Evolutionary conservation across 768 basidiomycete species (phyloP).

Genomic region (Leccinum subtestaceum): DNA sequence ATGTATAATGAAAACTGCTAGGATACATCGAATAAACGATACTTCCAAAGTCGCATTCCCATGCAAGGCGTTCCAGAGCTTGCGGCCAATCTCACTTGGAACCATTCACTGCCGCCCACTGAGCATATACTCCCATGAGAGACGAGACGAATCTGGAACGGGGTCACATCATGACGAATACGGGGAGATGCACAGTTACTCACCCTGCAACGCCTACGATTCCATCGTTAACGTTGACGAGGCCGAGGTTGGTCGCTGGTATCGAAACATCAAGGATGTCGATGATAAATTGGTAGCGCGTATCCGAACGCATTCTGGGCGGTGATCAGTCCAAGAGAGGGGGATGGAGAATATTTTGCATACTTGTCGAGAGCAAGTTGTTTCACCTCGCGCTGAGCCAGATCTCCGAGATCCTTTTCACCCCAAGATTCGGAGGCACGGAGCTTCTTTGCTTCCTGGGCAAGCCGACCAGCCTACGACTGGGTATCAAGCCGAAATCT

Average conservation of each 20-base stretch:
- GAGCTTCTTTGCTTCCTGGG: constrained; percentile 56
- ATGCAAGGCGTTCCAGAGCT: background rate
- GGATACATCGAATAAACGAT: constrained; percentile 8
- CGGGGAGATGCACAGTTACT: constrained; percentile 25
- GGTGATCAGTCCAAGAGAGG: constrained; percentile 5
- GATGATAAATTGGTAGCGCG: constrained; percentile 76
- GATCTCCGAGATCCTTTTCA: constrained; percentile 67
- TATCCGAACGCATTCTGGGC: constrained; percentile 57
- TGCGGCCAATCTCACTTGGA: constrained; percentile 33
- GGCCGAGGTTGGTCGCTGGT: constrained; percentile 78
- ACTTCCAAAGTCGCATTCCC: background rate
- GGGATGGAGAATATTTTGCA: constrained; percentile 21
- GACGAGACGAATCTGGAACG: constrained; percentile 62
- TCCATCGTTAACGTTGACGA: constrained; percentile 81
- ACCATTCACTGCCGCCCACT: constrained; percentile 56
- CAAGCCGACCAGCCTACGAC: constrained; percentile 55
- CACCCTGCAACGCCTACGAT: constrained; percentile 83
- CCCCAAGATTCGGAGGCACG: constrained; percentile 42
- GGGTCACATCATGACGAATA: constrained; percentile 1
- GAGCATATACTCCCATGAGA: constrained; percentile 61
- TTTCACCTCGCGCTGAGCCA: constrained; percentile 63
- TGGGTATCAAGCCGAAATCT: background rate
- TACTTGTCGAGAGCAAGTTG: constrained; percentile 56
- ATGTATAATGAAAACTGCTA: constrained; percentile 1
- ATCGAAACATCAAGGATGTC: constrained; percentile 89